Evolutionary conservation across 192 early-diverging fungal species (phyloP), one percentile per base, ranked within the genome.

Genomic region (Lobosporangium transversale): DNA sequence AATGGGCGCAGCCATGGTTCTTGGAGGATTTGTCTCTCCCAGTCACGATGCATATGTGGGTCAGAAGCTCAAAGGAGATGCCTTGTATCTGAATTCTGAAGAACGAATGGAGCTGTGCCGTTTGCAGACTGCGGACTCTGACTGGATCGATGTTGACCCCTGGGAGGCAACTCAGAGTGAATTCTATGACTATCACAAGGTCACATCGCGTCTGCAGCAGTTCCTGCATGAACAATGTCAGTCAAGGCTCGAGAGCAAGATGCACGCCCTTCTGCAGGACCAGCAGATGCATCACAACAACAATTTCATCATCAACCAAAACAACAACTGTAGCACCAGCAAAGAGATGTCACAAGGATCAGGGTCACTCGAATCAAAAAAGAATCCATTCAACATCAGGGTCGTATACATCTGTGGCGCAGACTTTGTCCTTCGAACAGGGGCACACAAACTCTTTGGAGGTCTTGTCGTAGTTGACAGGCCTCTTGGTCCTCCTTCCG

Each of bases 381-480:
- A 59, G 70, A 74, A 80, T 50, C 70, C 64, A 15, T 60, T 55
- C 67, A 68, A 67, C 29, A 75, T 80, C 44, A 68, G 66, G 50
- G 79, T 80, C 24, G 65, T 75, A 40, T 80, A 80, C 67, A 50
- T 80, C 42, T 80, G 79, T 65, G 79, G 79, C 17, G 66, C 64
- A 14, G 79, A 80, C 48, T 74, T 75, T 62, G 70, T 75, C 6
- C 59, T 80, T 29, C 35, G 61, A 32, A 80, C 79, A 17, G 79
- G 79, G 42, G 66, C 73, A 67, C 58, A 55, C 44, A 66, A 76
- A 35, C 50, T 76, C 11, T 27, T 52, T 9, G 59, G 59, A 11
- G 73, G 73, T 8, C 66, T 76, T 45, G 73, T 62, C 18, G 65
- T 76, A 21, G 73, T 76, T 12, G 73, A 76, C 37, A 51, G 73